These are phyloP conservation scores for Crotalaria pallida DNA, from an alignment of 306 rosid genomes.

Conservation along the genomic window DNA sequence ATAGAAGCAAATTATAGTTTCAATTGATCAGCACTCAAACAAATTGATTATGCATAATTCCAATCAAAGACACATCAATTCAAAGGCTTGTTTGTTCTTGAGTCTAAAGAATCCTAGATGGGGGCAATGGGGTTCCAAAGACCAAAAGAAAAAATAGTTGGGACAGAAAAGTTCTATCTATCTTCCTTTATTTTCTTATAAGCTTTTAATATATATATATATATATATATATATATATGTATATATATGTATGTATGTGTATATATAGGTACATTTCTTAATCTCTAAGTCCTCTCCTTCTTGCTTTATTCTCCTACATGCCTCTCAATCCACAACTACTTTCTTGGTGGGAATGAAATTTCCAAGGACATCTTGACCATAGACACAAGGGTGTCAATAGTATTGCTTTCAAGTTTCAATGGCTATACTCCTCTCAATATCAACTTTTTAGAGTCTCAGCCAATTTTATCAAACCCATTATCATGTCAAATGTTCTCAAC, in stretches of 20 bases:
- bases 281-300: constrained; percentile 35
- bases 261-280: constrained; percentile 44
- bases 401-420: constrained; percentile 54
- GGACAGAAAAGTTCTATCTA: constrained; percentile 43
- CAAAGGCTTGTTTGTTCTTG: constrained; percentile 41
- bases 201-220: constrained; percentile 15
- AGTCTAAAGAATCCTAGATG: constrained; percentile 35
- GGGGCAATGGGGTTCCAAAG: constrained; percentile 23
- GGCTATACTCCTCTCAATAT: constrained; percentile 66
- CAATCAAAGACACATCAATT: constrained; percentile 50
- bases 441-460: constrained; percentile 51
- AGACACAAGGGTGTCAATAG: constrained; percentile 53
- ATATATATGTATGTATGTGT: too few species aligned
- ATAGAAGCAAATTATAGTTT: constrained; percentile 12
- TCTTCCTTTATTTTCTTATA: constrained; percentile 26
- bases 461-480: constrained; percentile 68
- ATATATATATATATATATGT: too few species aligned
- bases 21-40: constrained; percentile 41
- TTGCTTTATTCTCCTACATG: constrained; percentile 57
- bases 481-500: constrained; percentile 41
- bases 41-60: constrained; percentile 37
- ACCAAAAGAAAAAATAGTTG: constrained; percentile 29
- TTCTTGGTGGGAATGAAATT: constrained; percentile 73
- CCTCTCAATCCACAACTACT: constrained; percentile 50
- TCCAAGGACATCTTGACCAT: constrained; percentile 29